These are phyloP conservation scores for Suhomyces anneliseae DNA, from an alignment of 1,139 yeast species.

Conservation along the genomic window DNA sequence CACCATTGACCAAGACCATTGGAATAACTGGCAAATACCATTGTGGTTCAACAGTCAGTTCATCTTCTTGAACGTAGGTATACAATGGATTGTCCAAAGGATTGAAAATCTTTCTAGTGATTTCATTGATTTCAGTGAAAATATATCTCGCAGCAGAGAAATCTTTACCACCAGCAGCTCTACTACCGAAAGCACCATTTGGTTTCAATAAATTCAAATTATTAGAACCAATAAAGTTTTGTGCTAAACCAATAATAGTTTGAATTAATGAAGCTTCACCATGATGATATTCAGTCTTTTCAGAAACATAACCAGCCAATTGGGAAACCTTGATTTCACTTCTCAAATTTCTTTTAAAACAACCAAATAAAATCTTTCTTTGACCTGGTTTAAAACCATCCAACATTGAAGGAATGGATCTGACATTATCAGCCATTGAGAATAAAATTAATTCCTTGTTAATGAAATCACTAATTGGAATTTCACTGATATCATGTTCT, in stretches of 20 bases:
- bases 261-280: constrained; percentile 88
- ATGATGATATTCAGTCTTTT: constrained; percentile 92
- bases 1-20: constrained; percentile 89
- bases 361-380: constrained; percentile 86
- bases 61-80: constrained; percentile 87
- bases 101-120: constrained; percentile 76
- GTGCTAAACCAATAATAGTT: constrained; percentile 92
- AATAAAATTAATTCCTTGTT: constrained; percentile 92
- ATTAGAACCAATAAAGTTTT: constrained; percentile 91
- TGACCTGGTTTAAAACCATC: constrained; percentile 99
- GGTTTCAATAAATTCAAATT: constrained; percentile 85
- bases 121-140: constrained; percentile 76
- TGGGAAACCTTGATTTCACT: constrained; percentile 88
- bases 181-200: constrained; percentile 94
- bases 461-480: constrained; percentile 92
- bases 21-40: constrained; percentile 95
- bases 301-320: constrained; percentile 86
- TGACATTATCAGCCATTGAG: constrained; percentile 94
- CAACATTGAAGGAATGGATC: constrained; percentile 91
- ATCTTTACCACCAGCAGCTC: constrained; percentile 98
- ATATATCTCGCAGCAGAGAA: constrained; percentile 98
- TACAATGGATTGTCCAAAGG: constrained; percentile 79
- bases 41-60: constrained; percentile 90
- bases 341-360: constrained; percentile 76
- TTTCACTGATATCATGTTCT: constrained; percentile 73